Base-by-base conservation (phyloP, 2,329 filamentous ascomycete genomes). In the Aspergillus neotritici region DNA sequence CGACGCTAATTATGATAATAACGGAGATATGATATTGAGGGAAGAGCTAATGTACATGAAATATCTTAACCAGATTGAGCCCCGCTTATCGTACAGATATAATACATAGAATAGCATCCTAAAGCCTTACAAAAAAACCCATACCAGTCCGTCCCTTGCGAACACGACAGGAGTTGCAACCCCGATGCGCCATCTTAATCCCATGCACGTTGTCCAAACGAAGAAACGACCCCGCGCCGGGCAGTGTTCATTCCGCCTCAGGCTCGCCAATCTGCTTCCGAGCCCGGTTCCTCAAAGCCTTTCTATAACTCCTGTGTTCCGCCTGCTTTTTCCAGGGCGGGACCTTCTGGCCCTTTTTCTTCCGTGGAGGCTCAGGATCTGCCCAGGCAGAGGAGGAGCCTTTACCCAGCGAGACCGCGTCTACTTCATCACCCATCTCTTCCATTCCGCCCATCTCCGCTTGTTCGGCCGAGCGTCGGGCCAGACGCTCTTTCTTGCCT, bases 241-340 rank as follows among this genome's bases (percentile, higher is more conserved):
- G n/a, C 21, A 25, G 3, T 3, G 7, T 9, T 25, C 7, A 25
- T 8, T 8, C 21, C 1, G 21, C 7, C 21, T 25, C 21, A 9
- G 21, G 9, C 4, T 35, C n/a, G 37, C 12, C 10, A 31, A 39
- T 14, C 10, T 46, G 42, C 14, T 31, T 31, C 11, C 46, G 46
- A 21, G 48, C 40, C 40, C 65, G 56, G 44, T 68, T 63, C 52
- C 68, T 67, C 46, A 61, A 63, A 17, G 65, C 64, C 43, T 70
- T 67, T 50, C 67, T 65, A 31, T 61, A 37, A 56, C 60, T 68
- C 52, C 66, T 69, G 52, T 71, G 72, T 43, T 66, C 60, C 50
- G 63, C 65, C 44, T 69, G 62, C 46, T 69, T 70, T 58, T 70
- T 64, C 66, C 66, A 68, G 31, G 55, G 61, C n/a, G 66, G 65